Evolutionary conservation across 306 rosid genomes (phyloP), one percentile per base, ranked within the genome.

Genomic region (Cucurbita pepo): DNA sequence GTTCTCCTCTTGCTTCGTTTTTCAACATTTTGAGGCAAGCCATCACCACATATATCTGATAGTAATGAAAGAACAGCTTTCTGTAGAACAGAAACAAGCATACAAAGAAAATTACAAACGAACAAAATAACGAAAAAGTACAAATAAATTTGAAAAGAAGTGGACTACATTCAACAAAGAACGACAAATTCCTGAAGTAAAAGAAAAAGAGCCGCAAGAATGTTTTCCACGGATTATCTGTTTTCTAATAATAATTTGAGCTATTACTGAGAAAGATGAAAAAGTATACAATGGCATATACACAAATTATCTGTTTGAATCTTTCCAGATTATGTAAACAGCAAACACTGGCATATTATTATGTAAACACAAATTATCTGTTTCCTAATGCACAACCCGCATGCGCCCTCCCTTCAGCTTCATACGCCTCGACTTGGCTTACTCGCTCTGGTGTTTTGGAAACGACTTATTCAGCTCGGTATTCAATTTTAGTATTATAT

Each of bases 21-120:
- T 47, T 74, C 85, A 69, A 89, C 76, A 63, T 86, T 89, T 14
- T 52, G 89, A 37, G 83, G 89, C 78, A 67, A 54, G 62, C 81
- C 82, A 73, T 75, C 86, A 77, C 86, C 87, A 25, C 56, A 71
- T 61, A 89, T 79, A 52, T 82, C 87, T 58, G 87, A 84, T 75
- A 95, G 85, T 70, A 95, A 87, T 72, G 95, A 86, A 81, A 95
- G 87, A 83, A 95, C 97, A 36, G 97, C 99, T 95, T 95, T 95
- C 99, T 95, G 97, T 81, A 69, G 75, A 84, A 73, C 47, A 81
- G 58, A 85, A 76, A 78, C 57, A 71, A 22, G 43, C 71, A 55
- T 82, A 63, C 73, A 84, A 72, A 69, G 56, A 44, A 45, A 66
- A 69, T 56, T 51, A 71, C 37, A 64, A 60, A 19, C 51, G 8